Base-by-base conservation (phyloP, 2,329 filamentous ascomycete species). In the Akanthomyces muscarius region DNA sequence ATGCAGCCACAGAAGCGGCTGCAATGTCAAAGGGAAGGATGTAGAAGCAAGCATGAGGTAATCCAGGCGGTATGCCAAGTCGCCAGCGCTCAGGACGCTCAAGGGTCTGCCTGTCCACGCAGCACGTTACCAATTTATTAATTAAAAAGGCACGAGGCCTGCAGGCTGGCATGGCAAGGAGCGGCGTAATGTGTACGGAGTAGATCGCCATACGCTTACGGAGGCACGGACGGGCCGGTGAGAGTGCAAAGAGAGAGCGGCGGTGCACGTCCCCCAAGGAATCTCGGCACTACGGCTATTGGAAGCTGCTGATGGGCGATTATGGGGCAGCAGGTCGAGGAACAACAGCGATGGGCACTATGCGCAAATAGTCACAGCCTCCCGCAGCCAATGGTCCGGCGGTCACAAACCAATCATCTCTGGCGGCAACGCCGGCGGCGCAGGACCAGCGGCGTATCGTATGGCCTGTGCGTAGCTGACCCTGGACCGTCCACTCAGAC, bases 221-320 rank as follows among this genome's bases (percentile, higher is more conserved):
- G 36, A 61, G 23, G 58, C 48, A 61, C 48, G 58, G 48, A 61
- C 58, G 41, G 58, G 4, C 36, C 58, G 47, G 57, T 33, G 16
- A 42, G 57, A 33, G 28, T 36, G 33, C 47, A 50, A 21, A 59
- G 42, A 48, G 42, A 48, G 25, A 42, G 48, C 42, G 25, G 28
- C 42, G 42, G 59, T 48, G 59, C 59, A 61, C 52, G 60, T 62
- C 42, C 60, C 44, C 30, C 30, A 38, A 16, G 11, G 60, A 56
- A 62, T 62, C 60, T 62, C 60, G 60, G 60, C 60, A 62, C 51
- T 56, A 42, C 60, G 60, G 60, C 60, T 30, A 62, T 62, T 62
- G 59, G 51, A 55, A 42, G 47, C 44, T 48, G 30, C 13, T 59
- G 33, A 52, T 60, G 28, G 28, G 28, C 59, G 50, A 54, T 21